Conservation (phyloP, 768 basidiomycete species). For the Suillus tomentosus region DNA sequence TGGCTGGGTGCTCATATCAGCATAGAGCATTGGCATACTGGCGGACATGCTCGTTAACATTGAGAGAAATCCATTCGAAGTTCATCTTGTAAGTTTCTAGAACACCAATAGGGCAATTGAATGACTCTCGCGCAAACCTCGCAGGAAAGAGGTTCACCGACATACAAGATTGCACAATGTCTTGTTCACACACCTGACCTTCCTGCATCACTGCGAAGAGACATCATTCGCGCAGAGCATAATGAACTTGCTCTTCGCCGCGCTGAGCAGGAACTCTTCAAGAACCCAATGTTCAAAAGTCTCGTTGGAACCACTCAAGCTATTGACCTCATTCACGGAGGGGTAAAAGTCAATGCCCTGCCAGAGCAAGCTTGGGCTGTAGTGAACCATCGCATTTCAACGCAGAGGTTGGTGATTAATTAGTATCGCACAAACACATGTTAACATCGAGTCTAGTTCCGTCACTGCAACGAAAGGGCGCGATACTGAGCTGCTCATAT, state of each 20-base stretch:
- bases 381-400: constrained; percentile 73
- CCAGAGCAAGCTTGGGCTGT: constrained; percentile 73
- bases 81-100: constrained; percentile 46
- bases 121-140: constrained; percentile 30
- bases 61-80: constrained; percentile 63
- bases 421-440: neutral
- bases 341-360: constrained; percentile 81
- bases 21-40: constrained; percentile 81
- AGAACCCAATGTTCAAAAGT: constrained; percentile 43
- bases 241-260: constrained; percentile 53
- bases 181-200: constrained; percentile 62
- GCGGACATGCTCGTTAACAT: constrained; percentile 66
- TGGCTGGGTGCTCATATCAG: constrained; percentile 10
- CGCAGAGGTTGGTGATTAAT: constrained; percentile 45
- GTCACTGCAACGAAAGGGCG: constrained; percentile 47
- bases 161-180: constrained; percentile 67
- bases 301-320: constrained; percentile 71
- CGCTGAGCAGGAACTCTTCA: constrained; percentile 50
- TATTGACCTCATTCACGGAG: constrained; percentile 58
- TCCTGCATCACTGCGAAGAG: constrained; percentile 45
- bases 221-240: constrained; percentile 47
- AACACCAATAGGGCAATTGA: neutral
- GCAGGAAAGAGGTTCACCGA: constrained; percentile 56
- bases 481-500: constrained; percentile 43
- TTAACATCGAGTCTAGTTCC: constrained; percentile 23